Percentiles rank a stretch among this genome's conserved stretches.
Evolutionary conservation across 2,329 filamentous ascomycete species (phyloP).

Genomic region (Trichothecium sympodiale): DNA sequence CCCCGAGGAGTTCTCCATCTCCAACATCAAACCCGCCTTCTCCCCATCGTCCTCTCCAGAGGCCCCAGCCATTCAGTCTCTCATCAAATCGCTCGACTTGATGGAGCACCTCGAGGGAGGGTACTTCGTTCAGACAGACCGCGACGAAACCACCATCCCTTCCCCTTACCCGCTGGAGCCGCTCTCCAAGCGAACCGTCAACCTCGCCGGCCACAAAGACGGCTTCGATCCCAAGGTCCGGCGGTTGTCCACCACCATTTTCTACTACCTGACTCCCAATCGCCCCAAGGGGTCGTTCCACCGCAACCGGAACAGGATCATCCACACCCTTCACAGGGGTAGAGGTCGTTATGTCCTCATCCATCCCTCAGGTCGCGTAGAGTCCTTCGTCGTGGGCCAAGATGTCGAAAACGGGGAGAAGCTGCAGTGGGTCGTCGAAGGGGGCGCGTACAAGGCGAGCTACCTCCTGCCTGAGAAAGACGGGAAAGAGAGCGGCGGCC

Average conservation of each 20-base stretch:
- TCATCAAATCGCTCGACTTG: slow-evolving; percentile 30
- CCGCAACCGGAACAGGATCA: slow-evolving; percentile 47
- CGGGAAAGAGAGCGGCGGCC: slow-evolving; percentile 26
- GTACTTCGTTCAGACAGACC: slow-evolving; percentile 53
- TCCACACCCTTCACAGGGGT: slow-evolving; percentile 55
- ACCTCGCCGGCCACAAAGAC: slow-evolving; percentile 19
- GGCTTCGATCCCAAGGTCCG: slow-evolving; percentile 31
- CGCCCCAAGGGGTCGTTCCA: slow-evolving; percentile 51
- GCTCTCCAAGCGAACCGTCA: slow-evolving; percentile 23
- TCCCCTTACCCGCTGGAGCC: slow-evolving; percentile 28
- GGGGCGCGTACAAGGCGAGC: slow-evolving; percentile 55
- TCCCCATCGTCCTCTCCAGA: slow-evolving; percentile 6
- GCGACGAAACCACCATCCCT: slow-evolving; percentile 36
- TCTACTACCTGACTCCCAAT: slow-evolving; percentile 49
- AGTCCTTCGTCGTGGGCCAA: slow-evolving; percentile 52
- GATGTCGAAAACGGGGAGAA: slow-evolving; percentile 46
- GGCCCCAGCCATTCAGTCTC: slow-evolving; percentile 5
- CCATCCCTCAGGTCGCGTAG: slow-evolving; percentile 43
- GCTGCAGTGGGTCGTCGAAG: slow-evolving; percentile 59
- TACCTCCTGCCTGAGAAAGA: slow-evolving; percentile 36
- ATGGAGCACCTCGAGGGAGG: slow-evolving; percentile 51
- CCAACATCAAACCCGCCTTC: slow-evolving; percentile 3
- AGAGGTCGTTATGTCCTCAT: slow-evolving; percentile 54
- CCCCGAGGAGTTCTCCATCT: background rate
- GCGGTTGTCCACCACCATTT: slow-evolving; percentile 49